Evolutionary conservation across 257 asterid genomes (phyloP), one percentile per base, ranked within the genome.

Genomic region (Linaria vulgaris): DNA sequence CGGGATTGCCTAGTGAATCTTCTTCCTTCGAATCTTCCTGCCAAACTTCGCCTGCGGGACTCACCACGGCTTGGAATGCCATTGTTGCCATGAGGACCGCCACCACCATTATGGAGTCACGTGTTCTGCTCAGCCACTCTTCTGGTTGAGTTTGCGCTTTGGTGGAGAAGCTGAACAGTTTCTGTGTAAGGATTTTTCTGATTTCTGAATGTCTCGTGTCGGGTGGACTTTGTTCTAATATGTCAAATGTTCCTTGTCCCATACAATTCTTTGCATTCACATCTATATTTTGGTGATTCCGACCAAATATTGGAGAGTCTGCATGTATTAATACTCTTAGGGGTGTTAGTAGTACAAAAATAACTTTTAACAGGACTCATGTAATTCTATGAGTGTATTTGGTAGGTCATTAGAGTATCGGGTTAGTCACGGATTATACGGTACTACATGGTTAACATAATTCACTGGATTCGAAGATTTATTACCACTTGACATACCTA

Each of bases 301-400:
- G n/a, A 67, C 68, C 68, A 84, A 61, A 43, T 69, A 64, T 9
- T 50, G 49, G 31, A 70, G 46, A 8, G 69, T 77, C 91, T 84
- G 82, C 80, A 77, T 14, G 13, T 16, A 23, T 47, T 34, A 34
- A 34, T 3, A 16, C n/a, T n/a, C n/a, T n/a, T n/a, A n/a, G n/a
- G n/a, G n/a, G n/a, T n/a, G n/a, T n/a, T n/a, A n/a, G n/a, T n/a
- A n/a, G n/a, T n/a, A n/a, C n/a, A n/a, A n/a, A n/a, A n/a, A n/a
- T n/a, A n/a, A n/a, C n/a, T n/a, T n/a, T n/a, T n/a, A n/a, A n/a
- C n/a, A n/a, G n/a, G n/a, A n/a, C n/a, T n/a, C n/a, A n/a, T n/a
- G n/a, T n/a, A n/a, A n/a, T n/a, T n/a, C n/a, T n/a, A n/a, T n/a
- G n/a, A n/a, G n/a, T n/a, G n/a, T n/a, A n/a, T n/a, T n/a, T n/a